Percentiles rank a stretch among this genome's conserved stretches.
These are phyloP conservation scores for Fibroporia radiculosa DNA, from an alignment of 768 basidiomycete genomes.

Conservation along the genomic window DNA sequence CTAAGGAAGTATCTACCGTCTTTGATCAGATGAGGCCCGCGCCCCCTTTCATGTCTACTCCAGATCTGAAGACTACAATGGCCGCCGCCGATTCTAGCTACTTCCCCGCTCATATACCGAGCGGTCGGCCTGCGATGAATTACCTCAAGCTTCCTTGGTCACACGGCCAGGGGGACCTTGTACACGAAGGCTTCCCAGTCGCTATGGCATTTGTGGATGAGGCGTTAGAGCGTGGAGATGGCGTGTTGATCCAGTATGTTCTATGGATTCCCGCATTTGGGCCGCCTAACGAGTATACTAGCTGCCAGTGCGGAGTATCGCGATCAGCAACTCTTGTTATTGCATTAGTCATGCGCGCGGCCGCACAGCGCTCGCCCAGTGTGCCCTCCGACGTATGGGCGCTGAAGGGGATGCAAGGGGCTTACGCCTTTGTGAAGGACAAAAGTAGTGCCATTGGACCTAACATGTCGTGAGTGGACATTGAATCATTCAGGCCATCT, in stretches of 20 bases:
- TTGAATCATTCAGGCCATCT: no score
- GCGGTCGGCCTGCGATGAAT: conserved; percentile 71
- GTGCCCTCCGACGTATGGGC: conserved; percentile 74
- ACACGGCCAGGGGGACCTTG: conserved; percentile 88
- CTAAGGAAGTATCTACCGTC: conserved; percentile 80
- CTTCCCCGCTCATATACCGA: conserved; percentile 57
- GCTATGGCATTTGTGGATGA: conserved; percentile 81
- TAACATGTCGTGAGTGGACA: conserved; percentile 91
- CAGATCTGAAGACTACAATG: conserved; percentile 41
- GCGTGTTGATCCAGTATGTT: conserved; percentile 80
- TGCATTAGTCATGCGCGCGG: conserved; percentile 91
- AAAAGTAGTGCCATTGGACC: conserved; percentile 86
- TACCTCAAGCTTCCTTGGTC: conserved; percentile 91
- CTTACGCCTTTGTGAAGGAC: conserved; percentile 84
- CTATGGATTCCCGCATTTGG: conserved; percentile 1
- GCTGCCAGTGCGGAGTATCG: conserved; percentile 92
- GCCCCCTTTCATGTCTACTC: conserved; percentile 61
- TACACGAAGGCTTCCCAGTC: conserved; percentile 65
- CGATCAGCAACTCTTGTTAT: conserved; percentile 87
- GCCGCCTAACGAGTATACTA: conserved; percentile 19
- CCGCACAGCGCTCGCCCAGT: conserved; percentile 53
- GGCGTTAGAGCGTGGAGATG: conserved; percentile 66
- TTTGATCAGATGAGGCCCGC: conserved; percentile 50
- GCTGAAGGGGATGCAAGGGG: conserved; percentile 82
- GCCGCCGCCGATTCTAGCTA: conserved; percentile 41